Evolutionary conservation across 1,284 basidiomycete species (phyloP).

Genomic region (Coniferiporia sulphurascens): DNA sequence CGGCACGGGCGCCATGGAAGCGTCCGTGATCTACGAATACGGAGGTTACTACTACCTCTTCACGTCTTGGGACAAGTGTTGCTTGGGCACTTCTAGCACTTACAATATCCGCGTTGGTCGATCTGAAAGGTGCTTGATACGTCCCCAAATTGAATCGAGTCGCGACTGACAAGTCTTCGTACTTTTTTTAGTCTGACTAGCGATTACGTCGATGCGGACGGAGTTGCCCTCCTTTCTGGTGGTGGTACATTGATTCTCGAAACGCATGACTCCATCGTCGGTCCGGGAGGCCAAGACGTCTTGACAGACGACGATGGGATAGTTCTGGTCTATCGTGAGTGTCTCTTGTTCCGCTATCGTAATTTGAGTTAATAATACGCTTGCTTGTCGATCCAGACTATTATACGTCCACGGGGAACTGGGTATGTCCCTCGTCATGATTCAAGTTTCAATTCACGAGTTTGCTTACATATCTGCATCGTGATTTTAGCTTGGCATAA

Average conservation of each 20-base stretch:
- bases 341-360: conserved; percentile 10
- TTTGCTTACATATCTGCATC: background rate
- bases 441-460: background rate
- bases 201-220: conserved; percentile 35
- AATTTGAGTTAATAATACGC: background rate
- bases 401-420: conserved; percentile 26
- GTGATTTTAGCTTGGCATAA: conserved; percentile 40
- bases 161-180: background rate
- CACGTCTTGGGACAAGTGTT: conserved; percentile 53
- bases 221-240: conserved; percentile 41
- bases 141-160: background rate
- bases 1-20: conserved; percentile 20
- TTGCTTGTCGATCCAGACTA: conserved; percentile 7
- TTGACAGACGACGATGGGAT: conserved; percentile 34
- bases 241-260: conserved; percentile 51
- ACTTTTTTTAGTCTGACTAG: background rate
- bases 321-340: conserved; percentile 24
- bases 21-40: conserved; percentile 36
- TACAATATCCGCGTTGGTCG: conserved; percentile 57
- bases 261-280: conserved; percentile 42
- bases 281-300: conserved; percentile 42
- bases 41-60: conserved; percentile 51
- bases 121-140: conserved; percentile 34
- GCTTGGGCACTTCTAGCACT: conserved; percentile 44
- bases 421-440: conserved; percentile 28